Evolutionary conservation across 306 rosid genomes (phyloP).

Genomic region (Potentilla sterilis): DNA sequence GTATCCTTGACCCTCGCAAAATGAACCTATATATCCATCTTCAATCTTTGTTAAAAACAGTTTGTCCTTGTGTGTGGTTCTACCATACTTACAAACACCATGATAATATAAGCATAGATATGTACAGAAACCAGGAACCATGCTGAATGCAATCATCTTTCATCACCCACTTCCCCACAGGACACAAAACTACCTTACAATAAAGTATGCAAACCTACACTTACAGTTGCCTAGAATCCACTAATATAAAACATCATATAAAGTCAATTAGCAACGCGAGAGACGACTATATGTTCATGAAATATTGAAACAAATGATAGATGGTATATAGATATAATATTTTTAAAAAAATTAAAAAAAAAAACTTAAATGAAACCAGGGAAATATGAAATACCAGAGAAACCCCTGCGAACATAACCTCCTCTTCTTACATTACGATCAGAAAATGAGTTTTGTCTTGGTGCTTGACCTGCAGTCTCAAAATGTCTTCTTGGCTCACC

Average conservation of each 20-base stretch:
- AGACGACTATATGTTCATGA: neutral
- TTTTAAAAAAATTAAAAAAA: neutral
- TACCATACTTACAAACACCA: neutral
- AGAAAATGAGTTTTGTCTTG: constrained; percentile 43
- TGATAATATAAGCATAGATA: neutral
- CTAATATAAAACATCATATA: neutral
- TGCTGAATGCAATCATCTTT: neutral
- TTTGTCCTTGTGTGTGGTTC: neutral
- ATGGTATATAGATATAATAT: neutral
- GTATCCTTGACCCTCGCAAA: constrained; percentile 8
- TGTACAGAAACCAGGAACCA: neutral
- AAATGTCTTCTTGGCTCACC: constrained; percentile 44
- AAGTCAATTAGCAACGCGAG: neutral
- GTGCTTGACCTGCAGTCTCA: constrained; percentile 53
- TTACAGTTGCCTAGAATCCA: neutral
- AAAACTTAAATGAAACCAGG: neutral
- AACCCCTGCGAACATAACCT: constrained; percentile 53
- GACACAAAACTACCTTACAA: neutral
- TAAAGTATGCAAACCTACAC: neutral
- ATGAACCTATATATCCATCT: neutral
- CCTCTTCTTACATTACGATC: constrained; percentile 61
- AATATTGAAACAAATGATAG: neutral
- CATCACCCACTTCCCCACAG: neutral
- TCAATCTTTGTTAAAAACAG: neutral
- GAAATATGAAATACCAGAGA: constrained; percentile 49